Conservation (phyloP, 2,329 filamentous ascomycete species). For the Plectosphaerella sp. region DNA sequence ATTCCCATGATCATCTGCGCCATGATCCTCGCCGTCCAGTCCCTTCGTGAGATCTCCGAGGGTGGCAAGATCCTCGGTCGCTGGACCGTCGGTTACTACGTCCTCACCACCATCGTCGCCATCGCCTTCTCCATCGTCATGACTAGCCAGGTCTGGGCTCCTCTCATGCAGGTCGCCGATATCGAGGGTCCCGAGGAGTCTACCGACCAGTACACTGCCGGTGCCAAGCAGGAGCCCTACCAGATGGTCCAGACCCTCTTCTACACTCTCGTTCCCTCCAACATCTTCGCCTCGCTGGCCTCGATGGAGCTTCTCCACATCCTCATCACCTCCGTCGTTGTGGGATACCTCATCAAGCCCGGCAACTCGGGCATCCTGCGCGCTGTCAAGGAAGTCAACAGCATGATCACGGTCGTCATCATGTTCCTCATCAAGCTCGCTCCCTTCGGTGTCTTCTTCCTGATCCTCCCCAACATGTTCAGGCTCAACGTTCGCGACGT, state of each 20-base stretch:
- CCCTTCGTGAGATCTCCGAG: conserved; percentile 39
- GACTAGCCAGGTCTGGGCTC: conserved; percentile 40
- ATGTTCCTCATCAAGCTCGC: conserved; percentile 43
- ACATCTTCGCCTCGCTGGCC: conserved; percentile 41
- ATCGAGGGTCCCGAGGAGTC: neutral
- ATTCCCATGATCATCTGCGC: conserved; percentile 47
- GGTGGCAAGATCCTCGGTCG: conserved; percentile 38
- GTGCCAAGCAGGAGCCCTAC: conserved; percentile 24
- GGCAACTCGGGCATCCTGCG: conserved; percentile 31
- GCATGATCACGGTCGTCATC: conserved; percentile 40
- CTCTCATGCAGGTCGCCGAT: conserved; percentile 33
- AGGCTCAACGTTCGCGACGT: conserved; percentile 41
- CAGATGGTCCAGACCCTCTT: conserved; percentile 43
- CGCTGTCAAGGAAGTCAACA: conserved; percentile 41
- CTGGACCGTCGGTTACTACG: conserved; percentile 45
- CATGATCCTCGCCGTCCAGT: conserved; percentile 46
- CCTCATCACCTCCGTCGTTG: conserved; percentile 39
- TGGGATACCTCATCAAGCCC: conserved; percentile 39
- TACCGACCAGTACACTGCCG: neutral
- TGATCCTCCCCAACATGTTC: conserved; percentile 48
- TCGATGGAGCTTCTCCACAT: conserved; percentile 41
- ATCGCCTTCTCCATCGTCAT: conserved; percentile 42
- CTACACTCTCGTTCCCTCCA: conserved; percentile 42
- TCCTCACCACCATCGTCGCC: conserved; percentile 44
- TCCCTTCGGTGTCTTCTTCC: conserved; percentile 48